Conservation (phyloP, 495 filamentous ascomycete species). For the Talaromyces nanjingensis region DNA sequence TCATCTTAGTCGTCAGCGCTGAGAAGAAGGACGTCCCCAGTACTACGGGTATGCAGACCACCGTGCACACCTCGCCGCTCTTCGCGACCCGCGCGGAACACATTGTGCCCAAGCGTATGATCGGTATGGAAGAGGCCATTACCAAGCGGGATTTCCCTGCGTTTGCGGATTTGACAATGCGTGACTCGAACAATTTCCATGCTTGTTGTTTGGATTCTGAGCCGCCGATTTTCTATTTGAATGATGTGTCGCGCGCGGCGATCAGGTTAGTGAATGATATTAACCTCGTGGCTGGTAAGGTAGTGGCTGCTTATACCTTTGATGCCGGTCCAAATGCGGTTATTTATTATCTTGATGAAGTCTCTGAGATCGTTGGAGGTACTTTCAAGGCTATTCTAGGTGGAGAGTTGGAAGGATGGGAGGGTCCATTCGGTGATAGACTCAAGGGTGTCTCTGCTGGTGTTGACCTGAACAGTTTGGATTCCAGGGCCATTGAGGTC, state of each 20-base stretch:
- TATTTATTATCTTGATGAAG: slow-evolving; percentile 82
- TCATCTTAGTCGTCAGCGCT: slow-evolving; percentile 82
- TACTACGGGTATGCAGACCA: slow-evolving; percentile 94
- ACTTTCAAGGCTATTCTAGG: slow-evolving; percentile 52
- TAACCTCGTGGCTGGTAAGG: slow-evolving; percentile 65
- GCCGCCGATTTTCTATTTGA: slow-evolving; percentile 97
- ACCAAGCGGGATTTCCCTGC: slow-evolving; percentile 65
- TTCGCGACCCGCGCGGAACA: slow-evolving; percentile 64
- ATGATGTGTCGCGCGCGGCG: slow-evolving; percentile 79
- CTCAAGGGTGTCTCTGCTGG: slow-evolving; percentile 40
- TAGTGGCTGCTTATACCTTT: slow-evolving; percentile 89
- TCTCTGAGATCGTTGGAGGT: slow-evolving; percentile 62
- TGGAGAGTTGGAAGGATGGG: slow-evolving; percentile 53
- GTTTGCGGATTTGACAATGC: slow-evolving; percentile 92
- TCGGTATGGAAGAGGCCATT: slow-evolving; percentile 79
- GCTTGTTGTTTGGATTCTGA: slow-evolving; percentile 89
- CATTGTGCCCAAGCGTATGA: slow-evolving; percentile 80
- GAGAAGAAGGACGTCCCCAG: slow-evolving; percentile 92
- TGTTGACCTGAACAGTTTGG: slow-evolving; percentile 44
- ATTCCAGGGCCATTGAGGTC: slow-evolving; percentile 46
- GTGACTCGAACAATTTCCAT: slow-evolving; percentile 94
- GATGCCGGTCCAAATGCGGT: slow-evolving; percentile 97
- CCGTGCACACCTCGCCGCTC: slow-evolving; percentile 76
- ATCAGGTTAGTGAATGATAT: slow-evolving; percentile 83
- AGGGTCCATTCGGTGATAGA: slow-evolving; percentile 40